phyloP scores from a whole-genome alignment of 176 grass and related monocot species.

The Aegilops tauschii region DNA sequence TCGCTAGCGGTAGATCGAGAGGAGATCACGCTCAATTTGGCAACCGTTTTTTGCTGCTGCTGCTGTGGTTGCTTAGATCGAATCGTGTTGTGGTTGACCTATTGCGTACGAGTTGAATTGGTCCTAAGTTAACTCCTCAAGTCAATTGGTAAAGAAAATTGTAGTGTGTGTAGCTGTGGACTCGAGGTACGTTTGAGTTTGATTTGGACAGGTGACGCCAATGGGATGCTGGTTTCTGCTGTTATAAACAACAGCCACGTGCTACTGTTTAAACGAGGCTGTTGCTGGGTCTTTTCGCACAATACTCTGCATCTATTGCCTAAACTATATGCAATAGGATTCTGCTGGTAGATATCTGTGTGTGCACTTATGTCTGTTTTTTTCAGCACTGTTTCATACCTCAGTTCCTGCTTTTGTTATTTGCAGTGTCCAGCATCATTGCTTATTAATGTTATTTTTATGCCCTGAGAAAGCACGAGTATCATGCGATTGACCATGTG shows the following conservation, averaged over 20 bases:
- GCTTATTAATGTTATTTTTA: not conserved
- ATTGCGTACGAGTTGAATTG: not conserved
- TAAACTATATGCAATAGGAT: conserved; percentile 19
- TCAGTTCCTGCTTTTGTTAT: not conserved
- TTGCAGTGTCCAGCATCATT: not conserved
- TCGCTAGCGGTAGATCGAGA: conserved; percentile 9
- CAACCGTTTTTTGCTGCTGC: not conserved
- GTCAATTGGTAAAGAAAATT: not conserved
- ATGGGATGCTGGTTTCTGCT: not conserved
- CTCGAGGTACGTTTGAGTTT: not conserved
- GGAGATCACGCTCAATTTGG: not conserved
- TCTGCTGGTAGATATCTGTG: not conserved
- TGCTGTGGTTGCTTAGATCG: no score
- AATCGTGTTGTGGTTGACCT: not conserved
- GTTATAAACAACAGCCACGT: not conserved
- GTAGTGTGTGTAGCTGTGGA: not conserved
- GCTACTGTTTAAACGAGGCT: not conserved
- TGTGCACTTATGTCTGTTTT: not conserved
- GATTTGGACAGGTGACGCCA: conserved; percentile 16
- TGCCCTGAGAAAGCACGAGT: not conserved
- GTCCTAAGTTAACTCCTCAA: not conserved
- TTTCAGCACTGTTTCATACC: not conserved
- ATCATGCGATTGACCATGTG: not conserved
- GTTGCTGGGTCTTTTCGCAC: not conserved
- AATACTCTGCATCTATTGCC: not conserved